phyloP scores from a whole-genome alignment of 177 flowering plant species.

The Vitis hybrid region DNA sequence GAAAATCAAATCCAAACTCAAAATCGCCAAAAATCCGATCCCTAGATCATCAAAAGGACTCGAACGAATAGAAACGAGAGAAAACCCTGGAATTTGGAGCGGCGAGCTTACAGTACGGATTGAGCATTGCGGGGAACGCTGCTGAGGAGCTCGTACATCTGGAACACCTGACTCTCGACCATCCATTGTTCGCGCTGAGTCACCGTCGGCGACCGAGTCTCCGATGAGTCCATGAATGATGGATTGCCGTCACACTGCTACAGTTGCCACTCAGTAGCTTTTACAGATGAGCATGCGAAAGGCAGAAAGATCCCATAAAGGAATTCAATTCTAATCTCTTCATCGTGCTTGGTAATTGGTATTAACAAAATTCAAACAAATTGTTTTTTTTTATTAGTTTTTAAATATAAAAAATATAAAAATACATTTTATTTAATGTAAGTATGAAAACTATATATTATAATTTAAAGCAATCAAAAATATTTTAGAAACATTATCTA shows the following conservation, averaged over 20 bases:
- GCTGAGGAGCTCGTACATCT: conserved; percentile 34
- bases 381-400: no score
- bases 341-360: no score
- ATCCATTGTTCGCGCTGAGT: conserved; percentile 47
- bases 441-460: no score
- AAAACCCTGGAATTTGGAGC: conserved; percentile 11
- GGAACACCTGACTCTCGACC: conserved; percentile 40
- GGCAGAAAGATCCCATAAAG: no score
- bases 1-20: not conserved
- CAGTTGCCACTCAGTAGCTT: not conserved
- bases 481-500: no score
- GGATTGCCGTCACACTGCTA: not conserved
- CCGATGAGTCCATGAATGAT: conserved; percentile 9
- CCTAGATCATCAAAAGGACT: not conserved
- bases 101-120: conserved; percentile 27
- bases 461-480: no score
- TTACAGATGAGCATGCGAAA: no score
- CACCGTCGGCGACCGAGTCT: conserved; percentile 24
- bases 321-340: no score
- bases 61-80: not conserved
- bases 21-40: not conserved
- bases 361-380: no score
- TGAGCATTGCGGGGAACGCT: conserved; percentile 30
- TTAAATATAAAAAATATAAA: no score
- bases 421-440: no score